Percentiles rank a stretch among this genome's conserved stretches.
Evolutionary conservation across 140 eudicot species (phyloP).

Genomic region (Cichorium intybus): DNA sequence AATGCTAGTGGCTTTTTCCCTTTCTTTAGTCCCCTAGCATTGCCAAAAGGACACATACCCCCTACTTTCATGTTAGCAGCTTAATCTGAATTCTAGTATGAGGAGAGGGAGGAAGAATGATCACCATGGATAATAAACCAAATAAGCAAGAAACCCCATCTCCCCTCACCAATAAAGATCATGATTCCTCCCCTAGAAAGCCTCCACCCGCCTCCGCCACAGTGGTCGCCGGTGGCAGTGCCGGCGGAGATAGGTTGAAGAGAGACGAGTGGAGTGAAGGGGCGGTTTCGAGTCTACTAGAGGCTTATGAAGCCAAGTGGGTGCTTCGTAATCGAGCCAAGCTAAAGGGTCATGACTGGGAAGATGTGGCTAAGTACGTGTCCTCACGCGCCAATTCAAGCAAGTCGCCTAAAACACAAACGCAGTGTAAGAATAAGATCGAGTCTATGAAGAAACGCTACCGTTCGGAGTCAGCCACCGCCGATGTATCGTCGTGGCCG

Average conservation of each 20-base stretch:
- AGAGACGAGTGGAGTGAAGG: slow-evolving; percentile 99
- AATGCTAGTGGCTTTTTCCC: slow-evolving; percentile 53
- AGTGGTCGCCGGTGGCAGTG: slow-evolving; percentile 3
- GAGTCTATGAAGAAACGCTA: slow-evolving; percentile 98
- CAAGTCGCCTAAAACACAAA: slow-evolving; percentile 77
- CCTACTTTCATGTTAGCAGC: slow-evolving; percentile 61
- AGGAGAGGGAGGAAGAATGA: slow-evolving; percentile 21
- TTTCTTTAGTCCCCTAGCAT: slow-evolving; percentile 22
- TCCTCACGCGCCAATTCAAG: slow-evolving; percentile 53
- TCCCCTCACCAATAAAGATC: slow-evolving; percentile 19
- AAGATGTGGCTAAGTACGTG: slow-evolving; percentile 84
- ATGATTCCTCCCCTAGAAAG: slow-evolving; percentile 29
- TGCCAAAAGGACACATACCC: slow-evolving; percentile 29
- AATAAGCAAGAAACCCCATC: slow-evolving; percentile 40
- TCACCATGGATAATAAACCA: slow-evolving; percentile 28
- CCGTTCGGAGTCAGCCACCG: slow-evolving; percentile 80
- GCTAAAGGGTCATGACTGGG: slow-evolving; percentile 97
- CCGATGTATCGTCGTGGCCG: slow-evolving; percentile 85
- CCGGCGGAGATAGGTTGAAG: slow-evolving; percentile 55
- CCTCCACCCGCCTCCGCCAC: neutral
- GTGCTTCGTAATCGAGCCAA: slow-evolving; percentile 75
- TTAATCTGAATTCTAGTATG: slow-evolving; percentile 15
- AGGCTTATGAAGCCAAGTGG: slow-evolving; percentile 92
- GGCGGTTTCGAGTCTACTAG: slow-evolving; percentile 71
- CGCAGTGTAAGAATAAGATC: slow-evolving; percentile 97